phyloP scores from a whole-genome alignment of 345 rosid species.

The Mangifera indica region DNA sequence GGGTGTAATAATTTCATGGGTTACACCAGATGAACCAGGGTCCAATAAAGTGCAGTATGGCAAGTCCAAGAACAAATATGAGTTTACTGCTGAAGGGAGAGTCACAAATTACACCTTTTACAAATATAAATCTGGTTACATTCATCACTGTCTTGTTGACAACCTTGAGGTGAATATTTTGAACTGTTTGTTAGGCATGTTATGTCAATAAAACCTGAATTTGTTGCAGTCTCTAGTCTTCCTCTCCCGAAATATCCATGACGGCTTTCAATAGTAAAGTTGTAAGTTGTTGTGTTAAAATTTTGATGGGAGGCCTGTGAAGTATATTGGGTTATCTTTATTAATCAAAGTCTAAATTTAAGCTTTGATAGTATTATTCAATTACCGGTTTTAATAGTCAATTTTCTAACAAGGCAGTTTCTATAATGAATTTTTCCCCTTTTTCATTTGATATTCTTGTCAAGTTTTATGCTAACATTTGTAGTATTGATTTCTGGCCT shows the following conservation, averaged over 20 bases:
- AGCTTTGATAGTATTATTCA: too few relatives aligned
- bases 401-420: too few relatives aligned
- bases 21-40: conserved; percentile 31
- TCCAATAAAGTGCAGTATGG: conserved; percentile 33
- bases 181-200: too few relatives aligned
- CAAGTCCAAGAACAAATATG: conserved; percentile 26
- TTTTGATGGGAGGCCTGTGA: too few relatives aligned
- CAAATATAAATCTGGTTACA: conserved; percentile 45
- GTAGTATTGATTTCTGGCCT: not conserved
- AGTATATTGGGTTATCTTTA: too few relatives aligned
- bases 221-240: too few relatives aligned
- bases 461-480: not conserved
- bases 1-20: conserved; percentile 49
- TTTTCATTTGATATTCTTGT: not conserved
- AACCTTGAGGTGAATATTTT: conserved; percentile 32
- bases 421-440: not conserved
- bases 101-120: conserved; percentile 34
- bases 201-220: too few relatives aligned
- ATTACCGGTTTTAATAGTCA: too few relatives aligned
- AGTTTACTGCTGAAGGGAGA: conserved; percentile 25
- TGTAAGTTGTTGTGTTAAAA: too few relatives aligned
- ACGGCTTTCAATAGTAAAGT: too few relatives aligned
- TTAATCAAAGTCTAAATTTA: too few relatives aligned
- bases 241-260: too few relatives aligned
- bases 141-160: conserved; percentile 46